Percentiles rank a stretch among this genome's conserved stretches.
These are phyloP conservation scores for Aspergillus puulaauensis DNA, from an alignment of 2,329 filamentous ascomycete genomes.

Conservation along the genomic window DNA sequence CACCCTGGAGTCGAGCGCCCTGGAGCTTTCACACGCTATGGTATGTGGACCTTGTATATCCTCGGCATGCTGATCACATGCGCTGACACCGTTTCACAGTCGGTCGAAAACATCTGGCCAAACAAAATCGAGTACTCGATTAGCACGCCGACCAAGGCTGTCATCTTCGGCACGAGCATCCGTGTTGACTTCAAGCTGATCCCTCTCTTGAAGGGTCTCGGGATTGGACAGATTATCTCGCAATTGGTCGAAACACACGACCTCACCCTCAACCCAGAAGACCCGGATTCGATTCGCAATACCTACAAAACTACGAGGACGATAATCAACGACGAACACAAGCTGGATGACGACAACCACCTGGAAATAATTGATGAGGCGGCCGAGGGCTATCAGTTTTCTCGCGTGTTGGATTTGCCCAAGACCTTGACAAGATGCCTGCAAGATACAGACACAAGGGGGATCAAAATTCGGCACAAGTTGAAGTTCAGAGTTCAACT, in stretches of 20 bases:
- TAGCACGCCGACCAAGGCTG: conserved; percentile 86
- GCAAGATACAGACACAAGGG: conserved; percentile 84
- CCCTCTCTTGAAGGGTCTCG: conserved; percentile 83
- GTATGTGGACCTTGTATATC: conserved; percentile 37
- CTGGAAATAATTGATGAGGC: conserved; percentile 55
- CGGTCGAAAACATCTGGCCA: conserved; percentile 95
- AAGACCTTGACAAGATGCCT: conserved; percentile 79
- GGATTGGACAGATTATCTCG: conserved; percentile 78
- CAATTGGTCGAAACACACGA: conserved; percentile 78
- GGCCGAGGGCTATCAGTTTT: conserved; percentile 61
- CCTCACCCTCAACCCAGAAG: conserved; percentile 55
- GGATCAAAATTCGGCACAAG: conserved; percentile 91
- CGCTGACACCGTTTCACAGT: conserved; percentile 38
- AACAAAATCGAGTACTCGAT: conserved; percentile 98
- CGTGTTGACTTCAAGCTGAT: conserved; percentile 83
- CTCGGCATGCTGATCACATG: background rate
- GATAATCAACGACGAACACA: conserved; percentile 66
- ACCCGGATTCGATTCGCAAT: conserved; percentile 36
- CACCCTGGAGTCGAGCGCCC: conserved; percentile 71
- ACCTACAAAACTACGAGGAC: conserved; percentile 64
- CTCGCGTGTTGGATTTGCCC: conserved; percentile 66
- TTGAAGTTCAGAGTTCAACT: conserved; percentile 87
- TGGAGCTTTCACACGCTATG: conserved; percentile 84
- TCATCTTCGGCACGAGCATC: conserved; percentile 87
- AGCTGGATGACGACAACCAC: conserved; percentile 66